Conservation (phyloP, 2,329 filamentous ascomycete species). For the Aureobasidium leucospermi region DNA sequence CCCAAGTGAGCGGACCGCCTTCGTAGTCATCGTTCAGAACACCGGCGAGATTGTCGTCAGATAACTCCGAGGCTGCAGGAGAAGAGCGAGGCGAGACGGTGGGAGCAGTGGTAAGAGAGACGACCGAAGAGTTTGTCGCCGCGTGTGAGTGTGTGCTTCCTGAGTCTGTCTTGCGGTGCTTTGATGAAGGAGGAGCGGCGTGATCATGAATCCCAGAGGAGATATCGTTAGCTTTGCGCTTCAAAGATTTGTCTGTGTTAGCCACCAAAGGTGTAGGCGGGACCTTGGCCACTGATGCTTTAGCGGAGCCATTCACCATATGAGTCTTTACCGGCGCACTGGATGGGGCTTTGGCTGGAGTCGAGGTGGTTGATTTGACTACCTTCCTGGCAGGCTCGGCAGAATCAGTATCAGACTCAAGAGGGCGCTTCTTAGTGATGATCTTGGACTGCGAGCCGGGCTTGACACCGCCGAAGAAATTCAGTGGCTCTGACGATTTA, state of each 20-base stretch:
- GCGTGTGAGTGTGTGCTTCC: slow-evolving; percentile 25
- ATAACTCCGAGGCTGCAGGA: slow-evolving; percentile 11
- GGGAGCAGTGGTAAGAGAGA: slow-evolving; percentile 20
- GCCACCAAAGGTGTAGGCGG: slow-evolving; percentile 24
- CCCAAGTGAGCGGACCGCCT: slow-evolving; percentile 24
- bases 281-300: slow-evolving; percentile 15
- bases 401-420: slow-evolving; percentile 6
- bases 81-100: slow-evolving; percentile 17
- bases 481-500: not conserved
- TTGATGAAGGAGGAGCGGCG: slow-evolving; percentile 18
- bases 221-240: slow-evolving; percentile 39
- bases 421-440: slow-evolving; percentile 10
- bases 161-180: slow-evolving; percentile 29
- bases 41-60: slow-evolving; percentile 3
- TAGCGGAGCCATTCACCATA: slow-evolving; percentile 14
- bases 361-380: slow-evolving; percentile 29
- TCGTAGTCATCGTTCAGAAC: slow-evolving; percentile 6
- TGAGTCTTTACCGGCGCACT: not conserved
- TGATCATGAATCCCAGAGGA: slow-evolving; percentile 20
- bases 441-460: not conserved
- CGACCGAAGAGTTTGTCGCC: slow-evolving; percentile 19
- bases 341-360: slow-evolving; percentile 14
- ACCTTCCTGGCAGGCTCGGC: slow-evolving; percentile 4
- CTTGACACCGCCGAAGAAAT: slow-evolving; percentile 8
- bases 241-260: slow-evolving; percentile 30